Conservation (phyloP, 1,284 basidiomycete genomes). For the Cystobasidium slooffiae region DNA sequence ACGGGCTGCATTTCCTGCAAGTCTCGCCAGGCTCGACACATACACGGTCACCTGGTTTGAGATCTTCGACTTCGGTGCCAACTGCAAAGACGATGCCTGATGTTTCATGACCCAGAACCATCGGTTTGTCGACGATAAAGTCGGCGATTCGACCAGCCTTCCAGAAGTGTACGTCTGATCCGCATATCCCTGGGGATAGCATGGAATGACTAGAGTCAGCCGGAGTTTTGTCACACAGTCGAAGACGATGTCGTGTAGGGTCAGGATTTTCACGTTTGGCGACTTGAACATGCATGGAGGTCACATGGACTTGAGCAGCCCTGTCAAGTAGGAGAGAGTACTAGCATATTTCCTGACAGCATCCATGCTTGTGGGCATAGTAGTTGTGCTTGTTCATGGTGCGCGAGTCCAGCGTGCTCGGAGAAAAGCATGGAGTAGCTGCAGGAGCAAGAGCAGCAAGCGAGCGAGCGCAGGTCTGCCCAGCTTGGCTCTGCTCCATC, state of each 20-base stretch:
- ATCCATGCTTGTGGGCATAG: too few relatives aligned
- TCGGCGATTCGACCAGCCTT: slow-evolving; percentile 65
- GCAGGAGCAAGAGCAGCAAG: too few relatives aligned
- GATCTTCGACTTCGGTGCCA: slow-evolving; percentile 69
- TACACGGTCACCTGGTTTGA: slow-evolving; percentile 74
- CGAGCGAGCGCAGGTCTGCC: too few relatives aligned
- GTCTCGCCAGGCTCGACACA: slow-evolving; percentile 63
- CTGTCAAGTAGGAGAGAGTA: too few relatives aligned
- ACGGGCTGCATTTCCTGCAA: slow-evolving; percentile 61
- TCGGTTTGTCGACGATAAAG: slow-evolving; percentile 48
- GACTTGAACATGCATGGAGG: too few relatives aligned
- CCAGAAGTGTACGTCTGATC: slow-evolving; percentile 75
- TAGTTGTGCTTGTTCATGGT: too few relatives aligned
- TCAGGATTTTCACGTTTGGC: too few relatives aligned
- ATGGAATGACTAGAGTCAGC: not conserved
- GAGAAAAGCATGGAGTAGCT: too few relatives aligned
- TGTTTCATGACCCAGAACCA: slow-evolving; percentile 66
- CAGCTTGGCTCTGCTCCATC: too few relatives aligned
- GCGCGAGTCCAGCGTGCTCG: too few relatives aligned
- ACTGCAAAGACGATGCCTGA: slow-evolving; percentile 63
- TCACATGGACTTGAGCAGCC: too few relatives aligned
- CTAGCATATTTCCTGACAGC: too few relatives aligned
- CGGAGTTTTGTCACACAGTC: slow-evolving; percentile 33
- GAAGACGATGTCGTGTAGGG: not conserved
- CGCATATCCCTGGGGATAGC: slow-evolving; percentile 71